Evolutionary conservation across 208 protist species (phyloP), one percentile per base, ranked within the genome.

Genomic region (Lotmaria passim): DNA sequence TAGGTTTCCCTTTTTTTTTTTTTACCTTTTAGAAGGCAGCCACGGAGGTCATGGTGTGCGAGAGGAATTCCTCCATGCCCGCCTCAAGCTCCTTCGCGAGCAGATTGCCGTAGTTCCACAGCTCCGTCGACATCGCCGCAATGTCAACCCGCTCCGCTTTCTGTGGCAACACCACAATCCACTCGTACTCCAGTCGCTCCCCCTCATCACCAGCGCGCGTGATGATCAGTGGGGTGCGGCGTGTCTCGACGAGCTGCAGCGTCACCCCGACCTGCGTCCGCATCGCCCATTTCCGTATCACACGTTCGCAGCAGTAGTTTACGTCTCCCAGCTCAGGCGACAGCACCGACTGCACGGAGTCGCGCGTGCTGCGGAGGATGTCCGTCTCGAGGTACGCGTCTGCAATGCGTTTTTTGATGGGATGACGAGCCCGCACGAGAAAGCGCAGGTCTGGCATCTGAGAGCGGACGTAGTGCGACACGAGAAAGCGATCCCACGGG

Each of bases 171-270:
- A 62, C 70, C 11, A 93, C 92, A 69, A 97, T 84, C 76, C 81
- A 94, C 78, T 97, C 92, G 53, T 97, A 97, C 83, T 97, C 89
- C 7, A 97, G 79, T 1, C 90, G 83, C 63, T 88, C 75, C 6
- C 92, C 92, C 52, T 97, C 89, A 36, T 95, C 90, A 0, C 92
- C 89, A 5, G 79, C 79, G 10, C 81, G 80, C 38, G 87, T 89
- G 74, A 95, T 94, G 61, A 97, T 94, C n/a, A 97, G 82, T 46
- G 92, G 92, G 15, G 92, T 97, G 47, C 92, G 92, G 14, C 84
- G 85, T 15, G 92, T 97, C 64, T 97, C 89, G 17, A 97, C 89
- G 15, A 97, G 83, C 69, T 85, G 81, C 61, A 91, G 76, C 41
- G 79, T 90, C 14, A 85, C 86, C 0, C 86, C 86, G 1, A 69